Conservation (phyloP, 2,329 filamentous ascomycete species). For the Plenodomus lindquistii region DNA sequence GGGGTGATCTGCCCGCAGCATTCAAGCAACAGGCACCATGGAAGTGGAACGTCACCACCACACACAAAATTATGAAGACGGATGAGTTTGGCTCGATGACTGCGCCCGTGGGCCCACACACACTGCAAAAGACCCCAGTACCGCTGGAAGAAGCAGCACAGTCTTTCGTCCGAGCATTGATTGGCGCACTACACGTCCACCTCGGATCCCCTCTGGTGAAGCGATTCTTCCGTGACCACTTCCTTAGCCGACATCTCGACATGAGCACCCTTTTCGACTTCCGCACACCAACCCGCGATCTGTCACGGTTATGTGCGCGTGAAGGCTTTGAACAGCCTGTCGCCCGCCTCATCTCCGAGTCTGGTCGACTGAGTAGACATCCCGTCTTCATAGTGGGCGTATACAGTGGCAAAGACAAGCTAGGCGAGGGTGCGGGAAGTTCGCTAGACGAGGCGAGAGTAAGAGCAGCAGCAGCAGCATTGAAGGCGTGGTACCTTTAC, state of each 20-base stretch:
- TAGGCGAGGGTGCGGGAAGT: conserved; percentile 85
- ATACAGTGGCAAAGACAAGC: conserved; percentile 85
- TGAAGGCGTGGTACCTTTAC: conserved; percentile 97
- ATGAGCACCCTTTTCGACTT: conserved; percentile 82
- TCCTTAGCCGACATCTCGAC: conserved; percentile 78
- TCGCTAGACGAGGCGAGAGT: conserved; percentile 77
- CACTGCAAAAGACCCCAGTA: conserved; percentile 25
- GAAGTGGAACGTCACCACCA: conserved; percentile 49
- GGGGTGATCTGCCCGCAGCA: conserved; percentile 29
- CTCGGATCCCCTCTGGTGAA: conserved; percentile 77
- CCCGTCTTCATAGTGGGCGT: conserved; percentile 95
- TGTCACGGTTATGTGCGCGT: conserved; percentile 79
- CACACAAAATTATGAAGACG: conserved; percentile 77
- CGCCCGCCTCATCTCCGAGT: conserved; percentile 87
- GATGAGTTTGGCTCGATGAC: conserved; percentile 79
- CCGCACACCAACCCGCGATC: conserved; percentile 78
- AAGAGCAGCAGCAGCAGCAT: conserved; percentile 78
- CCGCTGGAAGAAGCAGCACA: conserved; percentile 65
- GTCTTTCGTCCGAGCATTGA: conserved; percentile 78
- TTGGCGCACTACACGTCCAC: conserved; percentile 86
- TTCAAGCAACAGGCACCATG: conserved; percentile 33
- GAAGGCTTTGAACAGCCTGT: conserved; percentile 89
- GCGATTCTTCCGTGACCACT: conserved; percentile 80
- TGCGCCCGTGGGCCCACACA: conserved; percentile 27
- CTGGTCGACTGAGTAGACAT: conserved; percentile 78